Base-by-base conservation (phyloP, 2,329 filamentous ascomycete species). In the Exophiala aquamarina region DNA sequence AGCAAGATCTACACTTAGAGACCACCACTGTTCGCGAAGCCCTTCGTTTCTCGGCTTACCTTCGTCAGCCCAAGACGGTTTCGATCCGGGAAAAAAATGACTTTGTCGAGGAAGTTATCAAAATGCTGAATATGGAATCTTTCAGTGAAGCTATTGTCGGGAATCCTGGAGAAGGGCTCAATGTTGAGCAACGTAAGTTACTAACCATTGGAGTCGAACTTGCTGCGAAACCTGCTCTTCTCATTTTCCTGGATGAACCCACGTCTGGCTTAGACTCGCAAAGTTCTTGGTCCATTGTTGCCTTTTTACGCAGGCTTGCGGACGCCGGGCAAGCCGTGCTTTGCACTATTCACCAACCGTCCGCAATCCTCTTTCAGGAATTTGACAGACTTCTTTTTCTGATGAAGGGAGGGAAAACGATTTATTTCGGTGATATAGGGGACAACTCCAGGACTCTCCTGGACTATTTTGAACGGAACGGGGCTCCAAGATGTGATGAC, bases 181-280 rank as follows among this genome's bases (percentile, higher is more conserved):
- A 79, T 50, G 75, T 78, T 21, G 81, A 84, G 60, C 81, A 84
- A 61, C 74, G 81, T 7, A 83, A 83, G 64, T 83, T 89, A 56
- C 76, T 95, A 8, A 95, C 89, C 0, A 95, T 96, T 53, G 92
- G 89, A 65, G 91, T 96, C 17, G 92, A 97, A 66, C 76, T 88
- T 1, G 83, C 83, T 5, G 83, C 84, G 0, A 81, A 85, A 59
- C 84, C 84, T 0, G 79, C 76, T 14, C 73, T 87, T 1, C 69
- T 87, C 1, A 74, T 87, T 28, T 87, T 87, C 69, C 65, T 87
- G 11, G 81, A 84, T 41, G 80, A 83, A 57, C 81, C 80, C 2
- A 75, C 73, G 63, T 68, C 74, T 18, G 83, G 83, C 37, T 74
- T 87, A 3, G 83, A 86, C 60, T 77, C 74, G 0, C 78, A 85